Conservation (phyloP, 371 early-diverging fungal genomes). For the Circinella umbellata region DNA sequence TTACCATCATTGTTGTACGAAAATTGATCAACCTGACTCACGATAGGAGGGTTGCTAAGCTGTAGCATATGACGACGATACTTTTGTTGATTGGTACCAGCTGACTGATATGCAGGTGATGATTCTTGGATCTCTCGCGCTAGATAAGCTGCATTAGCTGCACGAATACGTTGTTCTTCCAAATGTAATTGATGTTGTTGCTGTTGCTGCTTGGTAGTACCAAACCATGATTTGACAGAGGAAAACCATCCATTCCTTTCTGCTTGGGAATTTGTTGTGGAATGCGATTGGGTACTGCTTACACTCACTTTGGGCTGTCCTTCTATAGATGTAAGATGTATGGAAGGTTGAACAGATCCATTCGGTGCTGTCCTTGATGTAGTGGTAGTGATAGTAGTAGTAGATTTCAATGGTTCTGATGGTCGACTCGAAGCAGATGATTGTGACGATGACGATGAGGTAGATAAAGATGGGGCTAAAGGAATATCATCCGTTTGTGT, state of each 20-base stretch:
- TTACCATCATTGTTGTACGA: neutral
- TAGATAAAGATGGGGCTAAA: neutral
- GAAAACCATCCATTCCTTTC: conserved; percentile 40
- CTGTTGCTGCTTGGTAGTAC: conserved; percentile 15
- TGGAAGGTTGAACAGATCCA: neutral
- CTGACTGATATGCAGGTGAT: conserved; percentile 1
- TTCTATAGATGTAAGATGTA: neutral
- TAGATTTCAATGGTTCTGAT: neutral
- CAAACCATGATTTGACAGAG: conserved; percentile 58
- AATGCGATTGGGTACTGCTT: neutral
- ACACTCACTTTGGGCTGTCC: conserved; percentile 9
- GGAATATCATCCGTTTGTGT: conserved; percentile 12
- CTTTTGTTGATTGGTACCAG: conserved; percentile 7
- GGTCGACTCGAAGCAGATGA: too few relatives aligned
- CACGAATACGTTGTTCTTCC: conserved; percentile 14
- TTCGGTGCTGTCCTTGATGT: neutral
- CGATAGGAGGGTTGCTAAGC: neutral
- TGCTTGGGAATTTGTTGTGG: neutral
- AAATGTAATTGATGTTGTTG: neutral
- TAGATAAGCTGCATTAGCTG: conserved; percentile 1
- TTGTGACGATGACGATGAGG: neutral
- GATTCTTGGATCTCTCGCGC: conserved; percentile 10
- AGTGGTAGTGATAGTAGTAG: neutral
- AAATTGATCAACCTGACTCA: conserved; percentile 5
- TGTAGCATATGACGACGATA: conserved; percentile 16